phyloP scores from a whole-genome alignment of 1,284 basidiomycete species.

The Anthracocystis setariae region DNA sequence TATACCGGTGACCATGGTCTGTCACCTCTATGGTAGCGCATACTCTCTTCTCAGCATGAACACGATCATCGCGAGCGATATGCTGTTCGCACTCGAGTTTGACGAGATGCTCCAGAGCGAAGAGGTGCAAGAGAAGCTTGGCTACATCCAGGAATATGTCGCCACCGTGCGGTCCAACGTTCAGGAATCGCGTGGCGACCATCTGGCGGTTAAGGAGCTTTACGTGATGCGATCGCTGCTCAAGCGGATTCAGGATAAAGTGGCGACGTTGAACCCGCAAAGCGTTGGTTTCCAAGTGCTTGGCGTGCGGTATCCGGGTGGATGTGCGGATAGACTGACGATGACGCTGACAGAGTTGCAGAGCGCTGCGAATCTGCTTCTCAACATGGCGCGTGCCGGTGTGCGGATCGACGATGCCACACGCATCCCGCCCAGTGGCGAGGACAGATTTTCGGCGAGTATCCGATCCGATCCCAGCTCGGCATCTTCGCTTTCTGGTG shows the following conservation, averaged over 20 bases:
- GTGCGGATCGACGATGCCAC: conserved; percentile 44
- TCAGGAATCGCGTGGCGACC: conserved; percentile 46
- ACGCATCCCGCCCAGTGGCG: conserved; percentile 27
- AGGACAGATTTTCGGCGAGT: conserved; percentile 18
- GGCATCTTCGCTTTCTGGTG: conserved; percentile 8
- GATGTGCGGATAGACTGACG: conserved; percentile 36
- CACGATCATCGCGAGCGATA: conserved; percentile 45
- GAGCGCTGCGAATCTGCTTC: conserved; percentile 36
- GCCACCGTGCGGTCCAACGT: conserved; percentile 38
- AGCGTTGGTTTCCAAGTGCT: conserved; percentile 39
- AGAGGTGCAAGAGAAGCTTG: conserved; percentile 38
- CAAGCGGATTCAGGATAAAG: conserved; percentile 44
- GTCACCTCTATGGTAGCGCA: conserved; percentile 40
- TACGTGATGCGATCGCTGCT: conserved; percentile 45
- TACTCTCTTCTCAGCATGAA: conserved; percentile 47
- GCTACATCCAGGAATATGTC: conserved; percentile 45
- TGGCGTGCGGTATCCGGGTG: conserved; percentile 34
- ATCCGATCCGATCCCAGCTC: conserved; percentile 19
- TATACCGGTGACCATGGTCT: conserved; percentile 41
- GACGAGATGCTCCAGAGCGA: conserved; percentile 24
- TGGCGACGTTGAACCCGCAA: conserved; percentile 37
- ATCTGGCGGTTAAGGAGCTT: conserved; percentile 42
- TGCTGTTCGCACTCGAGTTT: conserved; percentile 37
- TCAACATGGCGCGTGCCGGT: conserved; percentile 43
- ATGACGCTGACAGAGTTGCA: conserved; percentile 43